Evolutionary conservation across 345 rosid species (phyloP), one percentile per base, ranked within the genome.

Genomic region (Sonneratia alba): DNA sequence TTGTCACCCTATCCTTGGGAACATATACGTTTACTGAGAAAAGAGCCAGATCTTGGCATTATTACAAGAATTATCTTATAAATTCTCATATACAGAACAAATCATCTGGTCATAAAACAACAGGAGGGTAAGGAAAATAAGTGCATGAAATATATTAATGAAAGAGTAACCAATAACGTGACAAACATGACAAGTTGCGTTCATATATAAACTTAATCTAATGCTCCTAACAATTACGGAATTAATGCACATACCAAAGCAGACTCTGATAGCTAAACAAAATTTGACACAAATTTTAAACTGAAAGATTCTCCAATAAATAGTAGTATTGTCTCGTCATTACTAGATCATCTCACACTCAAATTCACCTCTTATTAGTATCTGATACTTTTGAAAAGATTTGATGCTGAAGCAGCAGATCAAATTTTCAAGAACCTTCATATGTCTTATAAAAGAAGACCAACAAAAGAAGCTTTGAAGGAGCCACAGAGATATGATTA

Each of bases 1-100:
- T 90, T 12, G 99, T 95, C 73, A 95, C 98, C 72, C 99, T 90
- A 79, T 95, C 98, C 79, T 95, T 95, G 0, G 97, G 99, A 21
- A 92, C 98, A 79, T 95, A 92, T 11, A 95, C 98, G 72, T 95
- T 95, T 61, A 95, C 98, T 95, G 83, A 71, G 68, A 69, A 24
- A 73, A 66, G 10, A 43, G 43, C 7, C 21, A 16, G 49, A 62
- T 10, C 22, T 43, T 27, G 34, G 14, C 42, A 38, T 24, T 59
- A 69, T 62, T 34, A 27, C 7, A 18, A 2, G 18, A 61, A 61
- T 62, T 62, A 27, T 62, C 14, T 11, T 1, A 27, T 8, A 3
- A 24, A 61, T n/a, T 5, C 9, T 3, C 36, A 24, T 22, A 61
- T 34, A 3, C 13, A 3, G 13, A 22, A 8, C 13, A n/a, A 57